phyloP scores from a whole-genome alignment of 2,329 filamentous ascomycete species.

The Botrytis sinoallii region DNA sequence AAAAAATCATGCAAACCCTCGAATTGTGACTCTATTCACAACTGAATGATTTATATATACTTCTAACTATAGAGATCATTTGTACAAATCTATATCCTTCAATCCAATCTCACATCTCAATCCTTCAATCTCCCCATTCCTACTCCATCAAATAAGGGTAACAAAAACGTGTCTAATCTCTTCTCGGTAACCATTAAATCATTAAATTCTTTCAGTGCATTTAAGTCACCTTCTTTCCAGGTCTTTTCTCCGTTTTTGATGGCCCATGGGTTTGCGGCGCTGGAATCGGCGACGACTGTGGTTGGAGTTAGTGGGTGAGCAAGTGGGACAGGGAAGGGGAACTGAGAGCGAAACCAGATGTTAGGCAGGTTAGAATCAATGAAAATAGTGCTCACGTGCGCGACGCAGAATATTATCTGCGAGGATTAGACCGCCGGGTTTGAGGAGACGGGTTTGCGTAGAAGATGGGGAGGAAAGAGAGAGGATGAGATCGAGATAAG shows the following conservation, averaged over 20 bases:
- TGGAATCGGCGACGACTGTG: constrained; percentile 43
- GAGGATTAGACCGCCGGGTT: constrained; percentile 49
- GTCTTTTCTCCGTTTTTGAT: constrained; percentile 21
- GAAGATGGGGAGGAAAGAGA: constrained; percentile 36
- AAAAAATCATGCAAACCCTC: background rate
- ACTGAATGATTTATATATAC: background rate
- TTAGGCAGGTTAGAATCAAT: background rate
- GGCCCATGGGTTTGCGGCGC: constrained; percentile 37
- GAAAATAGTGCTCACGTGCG: constrained; percentile 32
- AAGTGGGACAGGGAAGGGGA: background rate
- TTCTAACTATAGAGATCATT: background rate
- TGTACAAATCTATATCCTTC: background rate
- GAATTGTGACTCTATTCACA: background rate
- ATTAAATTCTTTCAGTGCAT: constrained; percentile 51
- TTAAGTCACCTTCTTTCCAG: constrained; percentile 44
- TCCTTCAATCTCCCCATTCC: constrained; percentile 35
- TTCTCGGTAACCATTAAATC: constrained; percentile 34
- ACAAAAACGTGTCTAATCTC: constrained; percentile 40
- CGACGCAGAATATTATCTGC: constrained; percentile 53
- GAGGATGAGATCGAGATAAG: constrained; percentile 48
- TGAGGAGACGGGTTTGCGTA: constrained; percentile 43
- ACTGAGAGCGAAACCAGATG: background rate
- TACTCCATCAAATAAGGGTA: constrained; percentile 44
- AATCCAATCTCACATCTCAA: background rate
- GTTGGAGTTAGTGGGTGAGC: background rate